phyloP scores from a whole-genome alignment of 208 protist species.

The Tritrichomonas musculus region DNA sequence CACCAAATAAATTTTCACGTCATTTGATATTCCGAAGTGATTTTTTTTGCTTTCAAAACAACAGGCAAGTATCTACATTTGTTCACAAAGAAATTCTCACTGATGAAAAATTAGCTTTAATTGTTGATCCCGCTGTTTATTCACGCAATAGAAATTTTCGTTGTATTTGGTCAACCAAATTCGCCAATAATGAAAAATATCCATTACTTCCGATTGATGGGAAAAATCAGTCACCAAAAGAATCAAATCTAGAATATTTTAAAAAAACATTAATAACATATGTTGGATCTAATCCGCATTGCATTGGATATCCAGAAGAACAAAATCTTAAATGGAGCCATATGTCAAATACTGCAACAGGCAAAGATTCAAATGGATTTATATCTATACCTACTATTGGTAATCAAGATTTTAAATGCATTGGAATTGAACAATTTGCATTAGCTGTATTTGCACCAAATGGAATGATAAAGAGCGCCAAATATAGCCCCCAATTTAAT shows the following conservation, averaged over 20 bases:
- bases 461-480: neutral
- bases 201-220: neutral
- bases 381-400: neutral
- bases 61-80: neutral
- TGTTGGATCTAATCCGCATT: neutral
- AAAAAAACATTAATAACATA: conserved; percentile 9
- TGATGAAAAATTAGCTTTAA: neutral
- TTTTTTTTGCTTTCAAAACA: neutral
- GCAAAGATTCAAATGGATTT: neutral
- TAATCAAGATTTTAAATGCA: neutral
- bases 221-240: neutral
- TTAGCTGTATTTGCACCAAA: neutral
- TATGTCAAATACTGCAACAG: neutral
- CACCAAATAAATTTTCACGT: neutral
- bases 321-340: no score
- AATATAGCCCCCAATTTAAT: neutral
- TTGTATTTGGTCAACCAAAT: neutral
- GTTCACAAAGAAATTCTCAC: neutral
- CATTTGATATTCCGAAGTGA: neutral
- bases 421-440: neutral
- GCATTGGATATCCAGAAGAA: neutral
- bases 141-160: neutral
- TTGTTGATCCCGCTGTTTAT: conserved; percentile 20
- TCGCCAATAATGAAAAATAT: neutral
- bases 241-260: neutral